phyloP scores from a whole-genome alignment of 805 yeast species.

The Candida yuanshanica region DNA sequence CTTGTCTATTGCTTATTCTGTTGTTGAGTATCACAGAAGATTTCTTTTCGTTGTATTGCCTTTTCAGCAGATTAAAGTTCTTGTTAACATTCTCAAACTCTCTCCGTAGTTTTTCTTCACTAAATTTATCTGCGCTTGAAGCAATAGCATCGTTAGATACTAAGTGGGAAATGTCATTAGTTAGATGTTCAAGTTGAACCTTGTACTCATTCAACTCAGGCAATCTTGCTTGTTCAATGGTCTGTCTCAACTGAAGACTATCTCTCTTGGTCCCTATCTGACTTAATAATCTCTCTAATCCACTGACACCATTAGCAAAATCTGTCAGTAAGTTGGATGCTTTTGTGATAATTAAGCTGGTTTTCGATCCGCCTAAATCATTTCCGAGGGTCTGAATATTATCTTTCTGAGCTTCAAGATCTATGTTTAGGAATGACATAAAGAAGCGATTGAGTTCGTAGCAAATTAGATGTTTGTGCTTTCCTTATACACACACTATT shows the following conservation, averaged over 20 bases:
- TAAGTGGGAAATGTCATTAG: slow-evolving; percentile 19
- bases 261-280: slow-evolving; percentile 47
- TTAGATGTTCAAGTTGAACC: slow-evolving; percentile 29
- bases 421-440: slow-evolving; percentile 25
- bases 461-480: no score
- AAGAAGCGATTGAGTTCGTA: neutral
- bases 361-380: slow-evolving; percentile 13
- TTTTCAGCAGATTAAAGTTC: slow-evolving; percentile 36
- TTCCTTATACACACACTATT: no score
- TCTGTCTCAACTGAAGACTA: slow-evolving; percentile 28
- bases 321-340: slow-evolving; percentile 27
- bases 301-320: slow-evolving; percentile 45
- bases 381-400: neutral
- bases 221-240: slow-evolving; percentile 22
- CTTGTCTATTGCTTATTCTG: slow-evolving; percentile 10
- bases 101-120: slow-evolving; percentile 38
- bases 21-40: slow-evolving; percentile 33
- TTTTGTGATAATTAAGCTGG: slow-evolving; percentile 17
- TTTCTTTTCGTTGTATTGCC: slow-evolving; percentile 45
- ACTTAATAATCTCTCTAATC: slow-evolving; percentile 41
- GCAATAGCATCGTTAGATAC: slow-evolving; percentile 11
- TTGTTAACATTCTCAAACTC: slow-evolving; percentile 52
- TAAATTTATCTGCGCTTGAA: slow-evolving; percentile 20
- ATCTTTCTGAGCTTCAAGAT: slow-evolving; percentile 25
- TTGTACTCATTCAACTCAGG: slow-evolving; percentile 22